A percentile compares a stretch with the other conserved stretches of the same genome.
Conservation (phyloP, 2,329 filamentous ascomycete species). For the Cercospora berteroae region DNA sequence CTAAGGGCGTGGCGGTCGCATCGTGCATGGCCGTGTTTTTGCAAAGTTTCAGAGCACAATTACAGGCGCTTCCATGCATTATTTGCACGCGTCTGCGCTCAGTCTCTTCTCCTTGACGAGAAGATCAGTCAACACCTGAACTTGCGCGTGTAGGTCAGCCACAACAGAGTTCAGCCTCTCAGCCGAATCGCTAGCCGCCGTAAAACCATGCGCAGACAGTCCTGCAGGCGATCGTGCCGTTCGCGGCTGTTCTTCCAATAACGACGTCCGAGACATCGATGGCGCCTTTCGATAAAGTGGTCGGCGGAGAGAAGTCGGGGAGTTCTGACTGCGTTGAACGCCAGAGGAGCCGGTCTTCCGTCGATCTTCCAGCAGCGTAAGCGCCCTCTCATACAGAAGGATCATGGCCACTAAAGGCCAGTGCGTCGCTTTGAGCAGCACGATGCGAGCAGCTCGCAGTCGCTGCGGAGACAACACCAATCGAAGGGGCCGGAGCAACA, state of each 20-base stretch:
- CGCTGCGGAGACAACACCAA: slow-evolving; percentile 64
- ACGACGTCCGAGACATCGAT: slow-evolving; percentile 16
- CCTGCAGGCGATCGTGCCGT: slow-evolving; percentile 22
- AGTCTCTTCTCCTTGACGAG: slow-evolving; percentile 18
- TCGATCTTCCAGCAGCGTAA: slow-evolving; percentile 26
- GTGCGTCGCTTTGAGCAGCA: slow-evolving; percentile 59
- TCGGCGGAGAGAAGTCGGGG: slow-evolving; percentile 22
- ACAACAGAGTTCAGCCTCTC: slow-evolving; percentile 25
- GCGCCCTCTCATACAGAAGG: slow-evolving; percentile 60
- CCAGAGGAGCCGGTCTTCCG: slow-evolving; percentile 19
- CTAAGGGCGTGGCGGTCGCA: neutral
- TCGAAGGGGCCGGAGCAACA: slow-evolving; percentile 70
- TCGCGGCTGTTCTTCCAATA: slow-evolving; percentile 23
- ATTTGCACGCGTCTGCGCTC: slow-evolving; percentile 5
- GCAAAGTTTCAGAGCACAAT: slow-evolving; percentile 8
- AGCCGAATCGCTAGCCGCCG: slow-evolving; percentile 14
- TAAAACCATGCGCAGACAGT: slow-evolving; percentile 10
- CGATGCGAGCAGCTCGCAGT: slow-evolving; percentile 61
- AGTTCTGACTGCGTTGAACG: slow-evolving; percentile 18
- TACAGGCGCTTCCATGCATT: slow-evolving; percentile 12
- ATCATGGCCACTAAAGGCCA: slow-evolving; percentile 69
- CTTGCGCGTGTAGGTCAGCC: slow-evolving; percentile 25
- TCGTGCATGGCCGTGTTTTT: slow-evolving; percentile 3
- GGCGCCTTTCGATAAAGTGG: slow-evolving; percentile 22
- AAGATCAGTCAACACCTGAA: slow-evolving; percentile 23